Percentiles rank a stretch among this genome's conserved stretches.
Evolutionary conservation across 441 rosid genomes (phyloP).

Genomic region (Brassica hybrid): DNA sequence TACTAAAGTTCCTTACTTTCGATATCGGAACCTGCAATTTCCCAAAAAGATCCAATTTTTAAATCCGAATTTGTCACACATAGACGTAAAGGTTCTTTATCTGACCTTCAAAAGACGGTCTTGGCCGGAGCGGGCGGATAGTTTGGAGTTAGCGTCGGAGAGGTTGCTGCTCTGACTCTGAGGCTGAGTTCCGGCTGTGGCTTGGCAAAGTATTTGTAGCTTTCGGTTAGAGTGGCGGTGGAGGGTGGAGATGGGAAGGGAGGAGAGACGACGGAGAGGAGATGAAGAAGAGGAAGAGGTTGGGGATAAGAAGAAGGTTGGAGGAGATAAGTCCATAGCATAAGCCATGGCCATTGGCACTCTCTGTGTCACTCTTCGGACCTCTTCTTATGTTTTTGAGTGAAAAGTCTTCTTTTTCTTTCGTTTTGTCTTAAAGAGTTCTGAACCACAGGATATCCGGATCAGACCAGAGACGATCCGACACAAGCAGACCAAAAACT

Average conservation of each 20-base stretch:
- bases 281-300: not conserved
- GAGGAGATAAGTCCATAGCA: slow-evolving; percentile 50
- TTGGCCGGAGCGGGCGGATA: slow-evolving; percentile 55
- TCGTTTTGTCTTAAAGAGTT: not conserved
- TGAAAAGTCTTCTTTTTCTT: not conserved
- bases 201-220: slow-evolving; percentile 40
- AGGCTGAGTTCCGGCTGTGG: slow-evolving; percentile 49
- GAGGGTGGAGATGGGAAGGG: slow-evolving; percentile 31
- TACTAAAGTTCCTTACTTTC: slow-evolving; percentile 80
- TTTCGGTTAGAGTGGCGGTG: slow-evolving; percentile 26
- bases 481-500: not conserved
- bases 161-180: slow-evolving; percentile 42
- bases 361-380: slow-evolving; percentile 8
- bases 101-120: slow-evolving; percentile 72
- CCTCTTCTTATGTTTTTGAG: slow-evolving; percentile 20
- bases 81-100: not conserved
- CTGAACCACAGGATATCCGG: slow-evolving; percentile 39
- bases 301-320: slow-evolving; percentile 51
- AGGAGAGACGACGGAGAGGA: slow-evolving; percentile 32
- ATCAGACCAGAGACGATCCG: not conserved
- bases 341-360: slow-evolving; percentile 46
- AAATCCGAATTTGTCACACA: slow-evolving; percentile 38
- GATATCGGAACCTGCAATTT: slow-evolving; percentile 72
- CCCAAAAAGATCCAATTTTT: slow-evolving; percentile 40
- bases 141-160: slow-evolving; percentile 41